Evolutionary conservation across 2,329 filamentous ascomycete genomes (phyloP).

Genomic region (Xylaria sp.): DNA sequence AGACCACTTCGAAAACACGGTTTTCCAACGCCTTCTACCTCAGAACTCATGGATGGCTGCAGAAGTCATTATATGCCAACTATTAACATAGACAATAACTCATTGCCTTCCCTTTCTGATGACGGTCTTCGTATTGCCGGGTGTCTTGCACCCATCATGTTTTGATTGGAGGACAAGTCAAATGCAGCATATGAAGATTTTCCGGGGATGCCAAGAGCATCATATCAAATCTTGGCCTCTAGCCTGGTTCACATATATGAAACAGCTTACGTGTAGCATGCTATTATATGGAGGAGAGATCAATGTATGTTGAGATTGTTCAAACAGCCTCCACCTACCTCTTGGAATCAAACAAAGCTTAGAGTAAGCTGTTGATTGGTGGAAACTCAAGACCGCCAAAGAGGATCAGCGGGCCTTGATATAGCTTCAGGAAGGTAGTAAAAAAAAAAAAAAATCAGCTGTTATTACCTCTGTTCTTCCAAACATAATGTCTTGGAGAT

Average conservation of each 20-base stretch:
- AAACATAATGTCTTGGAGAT: background rate
- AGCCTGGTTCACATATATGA: background rate
- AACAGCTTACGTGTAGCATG: background rate
- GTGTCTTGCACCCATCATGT: background rate
- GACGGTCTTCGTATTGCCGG: constrained; percentile 1
- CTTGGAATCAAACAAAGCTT: background rate
- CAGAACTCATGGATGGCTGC: background rate
- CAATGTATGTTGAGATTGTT: background rate
- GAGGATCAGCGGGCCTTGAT: background rate
- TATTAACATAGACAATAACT: background rate
- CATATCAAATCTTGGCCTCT: background rate
- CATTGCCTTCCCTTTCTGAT: constrained; percentile 15
- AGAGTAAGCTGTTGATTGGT: constrained; percentile 9
- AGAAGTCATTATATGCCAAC: background rate
- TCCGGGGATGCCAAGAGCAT: constrained; percentile 9
- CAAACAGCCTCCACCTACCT: background rate
- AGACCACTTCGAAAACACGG: background rate
- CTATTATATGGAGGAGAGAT: constrained; percentile 9
- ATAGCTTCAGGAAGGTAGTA: constrained; percentile 20
- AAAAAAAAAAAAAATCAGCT: background rate
- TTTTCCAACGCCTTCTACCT: background rate
- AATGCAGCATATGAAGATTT: background rate
- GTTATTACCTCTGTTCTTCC: background rate
- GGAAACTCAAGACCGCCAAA: constrained; percentile 16
- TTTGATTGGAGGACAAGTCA: constrained; percentile 13